phyloP scores from a whole-genome alignment of 2,329 filamentous ascomycete genomes.

The Elsinoe arachidis region DNA sequence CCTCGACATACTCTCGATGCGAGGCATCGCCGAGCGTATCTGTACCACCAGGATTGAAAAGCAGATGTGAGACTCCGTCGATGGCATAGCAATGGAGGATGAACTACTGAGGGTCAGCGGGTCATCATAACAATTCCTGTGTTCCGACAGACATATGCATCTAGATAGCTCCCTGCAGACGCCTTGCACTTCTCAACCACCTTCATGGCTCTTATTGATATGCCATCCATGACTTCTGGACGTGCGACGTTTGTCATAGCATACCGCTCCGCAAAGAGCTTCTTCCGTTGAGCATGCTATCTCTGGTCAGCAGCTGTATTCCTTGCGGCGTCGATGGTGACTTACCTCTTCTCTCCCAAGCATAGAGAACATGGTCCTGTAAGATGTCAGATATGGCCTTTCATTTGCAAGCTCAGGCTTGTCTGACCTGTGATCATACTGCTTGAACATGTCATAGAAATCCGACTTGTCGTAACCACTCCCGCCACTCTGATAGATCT shows the following conservation, averaged over 20 bases:
- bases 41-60: slow-evolving; percentile 15
- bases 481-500: slow-evolving; percentile 24
- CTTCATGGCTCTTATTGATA: slow-evolving; percentile 2
- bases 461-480: slow-evolving; percentile 22
- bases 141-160: slow-evolving; percentile 15
- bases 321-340: neutral
- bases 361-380: slow-evolving; percentile 16
- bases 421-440: slow-evolving; percentile 11
- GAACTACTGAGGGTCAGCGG: neutral
- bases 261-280: slow-evolving; percentile 16
- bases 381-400: neutral
- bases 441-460: slow-evolving; percentile 18
- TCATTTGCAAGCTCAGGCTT: neutral
- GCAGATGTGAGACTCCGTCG: slow-evolving; percentile 15
- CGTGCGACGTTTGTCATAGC: slow-evolving; percentile 16
- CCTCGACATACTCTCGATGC: slow-evolving; percentile 14
- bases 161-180: slow-evolving; percentile 2
- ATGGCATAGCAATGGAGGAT: slow-evolving; percentile 16
- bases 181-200: slow-evolving; percentile 15
- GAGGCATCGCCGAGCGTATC: slow-evolving; percentile 12
- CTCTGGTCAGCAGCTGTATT: neutral
- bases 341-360: slow-evolving; percentile 6
- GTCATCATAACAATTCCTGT: neutral
- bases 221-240: slow-evolving; percentile 11
- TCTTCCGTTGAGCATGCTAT: slow-evolving; percentile 13